Conservation (phyloP, 805 yeast genomes). For the Candida broadrunensis region DNA sequence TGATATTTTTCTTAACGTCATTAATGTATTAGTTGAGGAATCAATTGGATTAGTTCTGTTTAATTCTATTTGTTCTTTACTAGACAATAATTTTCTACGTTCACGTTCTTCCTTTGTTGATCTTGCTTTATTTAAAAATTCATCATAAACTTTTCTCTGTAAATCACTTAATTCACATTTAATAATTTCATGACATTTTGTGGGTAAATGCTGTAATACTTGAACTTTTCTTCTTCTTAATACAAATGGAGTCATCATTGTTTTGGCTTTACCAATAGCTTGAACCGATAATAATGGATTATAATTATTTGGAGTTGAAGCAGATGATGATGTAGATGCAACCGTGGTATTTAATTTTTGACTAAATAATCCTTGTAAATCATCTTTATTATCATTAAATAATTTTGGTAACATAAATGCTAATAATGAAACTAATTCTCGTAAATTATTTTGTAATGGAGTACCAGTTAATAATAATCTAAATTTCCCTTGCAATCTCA, state of each 20-base stretch:
- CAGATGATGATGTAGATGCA: slow-evolving; percentile 4
- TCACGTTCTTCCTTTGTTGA: slow-evolving; percentile 41
- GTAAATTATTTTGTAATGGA: slow-evolving; percentile 89
- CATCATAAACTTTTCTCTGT: slow-evolving; percentile 60
- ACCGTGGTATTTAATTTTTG: slow-evolving; percentile 61
- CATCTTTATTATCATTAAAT: slow-evolving; percentile 79
- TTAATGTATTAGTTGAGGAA: slow-evolving; percentile 66
- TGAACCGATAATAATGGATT: slow-evolving; percentile 86
- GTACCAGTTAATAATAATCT: slow-evolving; percentile 92
- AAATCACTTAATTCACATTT: slow-evolving; percentile 59
- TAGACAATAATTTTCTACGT: slow-evolving; percentile 34
- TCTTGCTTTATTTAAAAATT: slow-evolving; percentile 48
- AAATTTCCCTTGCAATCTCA: slow-evolving; percentile 81
- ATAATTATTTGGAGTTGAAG: slow-evolving; percentile 40
- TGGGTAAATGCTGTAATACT: slow-evolving; percentile 85
- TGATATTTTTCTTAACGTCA: slow-evolving; percentile 89
- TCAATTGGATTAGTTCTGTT: slow-evolving; percentile 32
- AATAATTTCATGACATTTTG: slow-evolving; percentile 61
- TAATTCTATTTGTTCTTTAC: slow-evolving; percentile 30
- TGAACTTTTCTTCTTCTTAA: slow-evolving; percentile 89
- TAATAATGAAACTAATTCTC: slow-evolving; percentile 83
- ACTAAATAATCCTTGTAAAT: slow-evolving; percentile 76
- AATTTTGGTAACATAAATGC: slow-evolving; percentile 86
- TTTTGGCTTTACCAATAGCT: slow-evolving; percentile 88
- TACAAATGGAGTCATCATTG: slow-evolving; percentile 98